Evolutionary conservation across 495 filamentous ascomycete species (phyloP), one percentile per base, ranked within the genome.

Genomic region (Xanthoparmelia taractica): DNA sequence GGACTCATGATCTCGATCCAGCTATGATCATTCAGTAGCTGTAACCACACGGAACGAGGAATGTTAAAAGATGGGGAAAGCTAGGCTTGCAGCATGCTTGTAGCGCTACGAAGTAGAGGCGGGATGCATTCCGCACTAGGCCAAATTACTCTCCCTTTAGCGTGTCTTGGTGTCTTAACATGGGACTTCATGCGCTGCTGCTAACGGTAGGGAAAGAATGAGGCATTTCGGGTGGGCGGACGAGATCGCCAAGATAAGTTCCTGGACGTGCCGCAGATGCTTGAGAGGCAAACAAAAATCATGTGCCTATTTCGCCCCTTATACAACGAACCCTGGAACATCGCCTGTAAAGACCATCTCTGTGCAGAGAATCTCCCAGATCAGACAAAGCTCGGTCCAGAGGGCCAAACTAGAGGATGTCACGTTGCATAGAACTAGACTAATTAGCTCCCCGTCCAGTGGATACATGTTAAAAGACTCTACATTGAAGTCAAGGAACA

Each of bases 241-340:
- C 25, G 57, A 25, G 12, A 38, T 45, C 29, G 1, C 37, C 57
- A 59, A 56, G 23, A 55, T 37, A 37, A 38, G 57, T 23, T 29
- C 47, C 12, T 65, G 63, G 63, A 65, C 45, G 23, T 65, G 63
- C 52, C 11, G 33, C 25, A 54, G 36, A 45, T 65, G 58, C n/a
- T 15, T 65, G 45, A 58, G 20, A 60, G 47, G 50, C 15, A 58
- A 23, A 55, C 36, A 7, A 36, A 41, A 40, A 12, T 29, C 3
- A 40, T 1, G n/a, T 23, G 18, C 29, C n/a, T 18, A 54, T 6
- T 61, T 15, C 37, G 48, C 59, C 48, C 29, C 47, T 41, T 61
- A 54, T 33, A 38, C 48, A 41, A 61, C 59, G 31, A 61, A 37
- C 4, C 13, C 25, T 52, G 38, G 40, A 20, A 27, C 18, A 18